Base-by-base conservation (phyloP, 352 stramenopile genomes). In the Aphanomyces astaci region DNA sequence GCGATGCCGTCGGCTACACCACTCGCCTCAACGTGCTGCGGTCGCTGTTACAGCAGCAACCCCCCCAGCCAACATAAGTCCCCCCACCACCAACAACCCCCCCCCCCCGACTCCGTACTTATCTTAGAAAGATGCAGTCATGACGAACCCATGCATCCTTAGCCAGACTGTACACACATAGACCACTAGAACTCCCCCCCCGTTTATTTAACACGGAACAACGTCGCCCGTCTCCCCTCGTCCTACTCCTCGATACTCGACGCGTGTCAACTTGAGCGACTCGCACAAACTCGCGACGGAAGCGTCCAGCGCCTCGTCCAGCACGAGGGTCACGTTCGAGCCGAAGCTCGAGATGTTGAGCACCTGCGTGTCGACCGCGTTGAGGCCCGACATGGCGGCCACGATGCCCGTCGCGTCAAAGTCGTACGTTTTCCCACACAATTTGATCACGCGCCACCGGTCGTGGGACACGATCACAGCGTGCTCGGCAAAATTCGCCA, bases 371-470 rank as follows among this genome's bases (percentile, higher is more conserved):
- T 94, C 78, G 32, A 53, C 56, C 5, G 86, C 87, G 60, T 76
- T 79, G 65, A 89, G 92, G 11, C 76, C 80, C 4, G 86, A 94
- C 87, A 95, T 95, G 31, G 82, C 85, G 31, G 85, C 84, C 25
- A 94, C 87, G 28, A 95, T 81, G 33, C 87, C 87, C 4, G 83
- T 95, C 66, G 94, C 87, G 66, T 95, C 83, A 63, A 95, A 95
- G 19, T 81, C 82, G 67, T 89, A 94, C 11, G 78, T 80, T 5
- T 84, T 80, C 4, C 87, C 87, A 52, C 86, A 87, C 25, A 95
- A 72, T 45, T 92, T 91, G 63, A 95, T 95, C 13, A 85, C 84
- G 24, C 84, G 80, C 87, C 87, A 95, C 11, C 84, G 82, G 71
- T 95, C 86, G 5, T 84, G 87, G 2, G 86, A 91, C 43, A 92